A percentile compares a stretch with the other conserved stretches of the same genome.
phyloP scores from a whole-genome alignment of 192 early-diverging fungal genomes.

The Gaertneriomyces sp. region DNA sequence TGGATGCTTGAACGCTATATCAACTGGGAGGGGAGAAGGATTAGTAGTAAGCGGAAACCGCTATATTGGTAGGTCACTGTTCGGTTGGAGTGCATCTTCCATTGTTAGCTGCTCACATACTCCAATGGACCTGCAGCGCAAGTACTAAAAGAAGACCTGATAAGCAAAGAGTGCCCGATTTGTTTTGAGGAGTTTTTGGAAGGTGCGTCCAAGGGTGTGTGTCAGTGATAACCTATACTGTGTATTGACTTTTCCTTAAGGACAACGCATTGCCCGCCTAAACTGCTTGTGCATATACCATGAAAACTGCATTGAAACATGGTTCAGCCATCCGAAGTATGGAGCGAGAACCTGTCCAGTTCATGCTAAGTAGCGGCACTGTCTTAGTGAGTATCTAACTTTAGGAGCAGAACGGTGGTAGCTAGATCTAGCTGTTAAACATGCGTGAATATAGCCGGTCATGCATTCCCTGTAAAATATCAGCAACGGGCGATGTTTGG shows the following conservation, averaged over 20 bases:
- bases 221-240: constrained; percentile 6
- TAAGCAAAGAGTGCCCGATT: constrained; percentile 75
- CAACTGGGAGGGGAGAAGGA: constrained; percentile 28
- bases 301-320: constrained; percentile 72
- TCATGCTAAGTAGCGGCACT: constrained; percentile 58
- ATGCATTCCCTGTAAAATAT: constrained; percentile 46
- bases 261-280: constrained; percentile 72
- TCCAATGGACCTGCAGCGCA: constrained; percentile 21
- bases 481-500: constrained; percentile 38
- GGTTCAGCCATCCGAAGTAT: constrained; percentile 56
- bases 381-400: too few species aligned
- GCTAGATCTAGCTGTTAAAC: constrained; percentile 37
- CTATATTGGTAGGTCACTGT: constrained; percentile 57
- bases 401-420: too few species aligned
- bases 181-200: constrained; percentile 91
- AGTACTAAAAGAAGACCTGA: constrained; percentile 30
- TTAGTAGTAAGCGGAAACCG: constrained; percentile 49
- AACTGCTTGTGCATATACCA: constrained; percentile 92
- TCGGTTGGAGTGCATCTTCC: neutral
- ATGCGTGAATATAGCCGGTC: constrained; percentile 44
- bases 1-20: constrained; percentile 48
- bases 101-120: neutral
- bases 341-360: constrained; percentile 74
- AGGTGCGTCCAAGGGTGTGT: constrained; percentile 38
- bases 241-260: constrained; percentile 30